Conservation (phyloP, 176 grass and related monocot genomes). For the Ensete ventricosum region DNA sequence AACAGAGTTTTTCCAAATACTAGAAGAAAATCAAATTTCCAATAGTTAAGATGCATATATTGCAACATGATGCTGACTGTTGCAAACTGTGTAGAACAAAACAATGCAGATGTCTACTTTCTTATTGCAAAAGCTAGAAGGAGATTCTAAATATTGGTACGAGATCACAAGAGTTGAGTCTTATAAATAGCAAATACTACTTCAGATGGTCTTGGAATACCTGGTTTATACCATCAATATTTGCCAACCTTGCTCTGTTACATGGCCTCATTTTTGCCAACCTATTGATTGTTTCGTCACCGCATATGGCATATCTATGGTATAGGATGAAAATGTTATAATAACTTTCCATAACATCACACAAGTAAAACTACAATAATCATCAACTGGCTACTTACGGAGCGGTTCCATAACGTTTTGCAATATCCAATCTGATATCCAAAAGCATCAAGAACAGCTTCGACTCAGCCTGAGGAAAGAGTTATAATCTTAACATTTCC, state of each 20-base stretch:
- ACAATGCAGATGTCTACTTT: neutral
- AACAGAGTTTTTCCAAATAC: too few relatives aligned
- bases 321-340: slow-evolving; percentile 11
- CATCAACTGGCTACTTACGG: slow-evolving; percentile 56
- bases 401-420: slow-evolving; percentile 64
- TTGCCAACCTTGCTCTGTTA: slow-evolving; percentile 67
- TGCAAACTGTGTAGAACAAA: too few relatives aligned
- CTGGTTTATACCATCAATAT: slow-evolving; percentile 93
- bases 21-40: too few relatives aligned
- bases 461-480: slow-evolving; percentile 54
- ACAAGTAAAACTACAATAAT: slow-evolving; percentile 6
- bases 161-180: neutral
- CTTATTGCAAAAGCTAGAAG: neutral
- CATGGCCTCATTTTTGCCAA: slow-evolving; percentile 78
- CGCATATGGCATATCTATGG: slow-evolving; percentile 85
- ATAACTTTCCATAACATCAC: neutral
- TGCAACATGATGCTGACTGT: too few relatives aligned
- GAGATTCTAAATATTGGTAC: neutral
- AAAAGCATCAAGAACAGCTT: slow-evolving; percentile 65
- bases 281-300: slow-evolving; percentile 83
- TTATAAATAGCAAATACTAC: neutral
- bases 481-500: neutral
- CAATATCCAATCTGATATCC: slow-evolving; percentile 65
- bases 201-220: slow-evolving; percentile 29
- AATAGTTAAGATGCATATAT: too few relatives aligned